A percentile compares a stretch with the other conserved stretches of the same genome.
Conservation (phyloP, 352 stramenopile genomes). For the Phytophthora pinifolia region DNA sequence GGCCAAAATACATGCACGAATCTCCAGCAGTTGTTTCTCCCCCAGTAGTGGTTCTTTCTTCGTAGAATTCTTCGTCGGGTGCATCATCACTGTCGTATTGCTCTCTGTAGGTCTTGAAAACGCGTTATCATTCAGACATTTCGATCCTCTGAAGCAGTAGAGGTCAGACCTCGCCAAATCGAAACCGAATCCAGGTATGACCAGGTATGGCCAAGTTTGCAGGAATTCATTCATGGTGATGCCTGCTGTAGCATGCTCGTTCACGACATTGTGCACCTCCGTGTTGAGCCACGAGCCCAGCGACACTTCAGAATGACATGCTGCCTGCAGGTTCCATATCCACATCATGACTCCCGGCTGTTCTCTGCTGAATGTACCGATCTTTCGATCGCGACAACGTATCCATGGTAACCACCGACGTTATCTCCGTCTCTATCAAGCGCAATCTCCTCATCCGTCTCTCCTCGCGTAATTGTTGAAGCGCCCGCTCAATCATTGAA, state of each 20-base stretch:
- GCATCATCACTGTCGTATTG: not conserved
- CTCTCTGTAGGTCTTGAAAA: constrained; percentile 6
- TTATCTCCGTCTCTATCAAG: constrained; percentile 6
- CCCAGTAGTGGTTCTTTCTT: not conserved
- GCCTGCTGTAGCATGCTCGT: not conserved
- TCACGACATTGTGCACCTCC: not conserved
- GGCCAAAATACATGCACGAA: not conserved
- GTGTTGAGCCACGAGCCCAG: not conserved
- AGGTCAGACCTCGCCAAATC: constrained; percentile 5
- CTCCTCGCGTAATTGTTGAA: too few species aligned
- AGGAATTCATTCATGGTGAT: not conserved
- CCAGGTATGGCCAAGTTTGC: constrained; percentile 2
- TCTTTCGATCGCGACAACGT: constrained; percentile 1
- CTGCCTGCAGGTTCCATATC: not conserved
- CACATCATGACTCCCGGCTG: not conserved
- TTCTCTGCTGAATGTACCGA: constrained; percentile 3
- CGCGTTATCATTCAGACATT: constrained; percentile 12
- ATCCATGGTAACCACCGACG: not conserved
- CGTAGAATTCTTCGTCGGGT: not conserved
- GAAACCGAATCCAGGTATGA: not conserved
- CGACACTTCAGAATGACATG: not conserved
- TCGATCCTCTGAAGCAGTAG: constrained; percentile 5
- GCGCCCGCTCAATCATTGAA: too few species aligned
- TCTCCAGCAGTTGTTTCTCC: not conserved
- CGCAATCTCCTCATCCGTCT: not conserved